Percentiles rank a stretch among this genome's conserved stretches.
Conservation (phyloP, 805 yeast species). For the Hanseniaspora thailandica region DNA sequence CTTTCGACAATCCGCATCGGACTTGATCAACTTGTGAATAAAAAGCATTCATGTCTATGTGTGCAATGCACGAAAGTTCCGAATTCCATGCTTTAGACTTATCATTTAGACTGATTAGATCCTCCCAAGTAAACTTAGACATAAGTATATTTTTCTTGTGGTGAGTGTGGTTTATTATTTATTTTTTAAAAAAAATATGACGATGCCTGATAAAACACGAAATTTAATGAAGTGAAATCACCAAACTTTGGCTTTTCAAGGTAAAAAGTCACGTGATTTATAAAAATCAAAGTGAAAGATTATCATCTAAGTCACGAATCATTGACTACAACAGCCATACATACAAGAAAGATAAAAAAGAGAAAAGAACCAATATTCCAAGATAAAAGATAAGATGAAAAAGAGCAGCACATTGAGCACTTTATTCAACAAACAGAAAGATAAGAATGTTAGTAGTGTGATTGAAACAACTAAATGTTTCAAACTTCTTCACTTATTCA, state of each 20-base stretch:
- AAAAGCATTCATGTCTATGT: constrained; percentile 87
- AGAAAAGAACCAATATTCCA: no score
- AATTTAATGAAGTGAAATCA: no score
- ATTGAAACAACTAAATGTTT: constrained; percentile 61
- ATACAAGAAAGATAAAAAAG: no score
- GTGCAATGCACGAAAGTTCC: constrained; percentile 69
- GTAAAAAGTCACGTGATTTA: no score
- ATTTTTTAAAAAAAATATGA: no score
- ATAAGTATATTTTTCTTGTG: constrained; percentile 17
- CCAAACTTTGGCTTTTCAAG: no score
- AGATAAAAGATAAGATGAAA: no score
- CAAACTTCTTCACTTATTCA: constrained; percentile 36
- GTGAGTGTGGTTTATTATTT: not conserved
- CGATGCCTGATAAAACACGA: no score
- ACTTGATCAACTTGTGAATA: constrained; percentile 89
- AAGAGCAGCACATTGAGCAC: no score
- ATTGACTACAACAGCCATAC: no score
- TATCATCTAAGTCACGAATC: no score
- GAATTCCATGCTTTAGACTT: constrained; percentile 41
- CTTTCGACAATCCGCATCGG: constrained; percentile 48
- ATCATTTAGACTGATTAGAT: constrained; percentile 40
- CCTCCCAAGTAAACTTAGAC: constrained; percentile 39
- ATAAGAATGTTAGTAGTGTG: constrained; percentile 17
- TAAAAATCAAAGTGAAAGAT: no score
- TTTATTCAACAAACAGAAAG: not conserved